phyloP scores from a whole-genome alignment of 2,329 filamentous ascomycete species.

The Paecilomyces fulvus region DNA sequence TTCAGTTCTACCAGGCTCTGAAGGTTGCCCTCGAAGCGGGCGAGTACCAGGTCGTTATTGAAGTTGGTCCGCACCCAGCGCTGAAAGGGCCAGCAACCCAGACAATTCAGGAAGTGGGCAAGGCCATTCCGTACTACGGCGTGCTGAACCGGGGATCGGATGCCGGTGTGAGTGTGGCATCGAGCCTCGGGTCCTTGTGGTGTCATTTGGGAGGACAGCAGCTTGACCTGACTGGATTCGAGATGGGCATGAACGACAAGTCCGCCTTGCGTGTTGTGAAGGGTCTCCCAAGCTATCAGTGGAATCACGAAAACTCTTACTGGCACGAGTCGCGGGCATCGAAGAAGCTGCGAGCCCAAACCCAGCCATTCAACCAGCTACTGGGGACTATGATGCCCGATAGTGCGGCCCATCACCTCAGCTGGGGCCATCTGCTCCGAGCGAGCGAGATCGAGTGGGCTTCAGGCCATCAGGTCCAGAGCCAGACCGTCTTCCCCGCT shows the following conservation, averaged over 20 bases:
- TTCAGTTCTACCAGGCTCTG: constrained; percentile 27
- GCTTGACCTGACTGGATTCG: no score
- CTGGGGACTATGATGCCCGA: neutral
- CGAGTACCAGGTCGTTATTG: neutral
- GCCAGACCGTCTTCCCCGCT: neutral
- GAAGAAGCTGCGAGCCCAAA: no score
- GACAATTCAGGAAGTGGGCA: neutral
- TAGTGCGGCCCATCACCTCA: neutral
- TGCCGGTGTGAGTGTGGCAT: neutral
- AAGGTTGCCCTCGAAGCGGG: neutral
- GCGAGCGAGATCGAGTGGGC: neutral
- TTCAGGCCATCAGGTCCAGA: neutral
- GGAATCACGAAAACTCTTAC: no score
- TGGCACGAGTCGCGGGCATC: no score
- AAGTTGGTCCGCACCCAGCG: neutral
- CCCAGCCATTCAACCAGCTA: no score
- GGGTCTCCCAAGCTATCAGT: no score
- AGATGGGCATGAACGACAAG: no score
- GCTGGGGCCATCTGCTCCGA: neutral
- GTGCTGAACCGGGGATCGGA: neutral
- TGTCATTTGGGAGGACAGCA: no score
- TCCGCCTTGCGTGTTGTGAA: no score
- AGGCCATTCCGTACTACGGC: neutral
- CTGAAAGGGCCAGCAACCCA: neutral
- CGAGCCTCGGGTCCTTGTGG: no score